phyloP scores from a whole-genome alignment of 2,329 filamentous ascomycete species.

The Grosmannia penicillata region DNA sequence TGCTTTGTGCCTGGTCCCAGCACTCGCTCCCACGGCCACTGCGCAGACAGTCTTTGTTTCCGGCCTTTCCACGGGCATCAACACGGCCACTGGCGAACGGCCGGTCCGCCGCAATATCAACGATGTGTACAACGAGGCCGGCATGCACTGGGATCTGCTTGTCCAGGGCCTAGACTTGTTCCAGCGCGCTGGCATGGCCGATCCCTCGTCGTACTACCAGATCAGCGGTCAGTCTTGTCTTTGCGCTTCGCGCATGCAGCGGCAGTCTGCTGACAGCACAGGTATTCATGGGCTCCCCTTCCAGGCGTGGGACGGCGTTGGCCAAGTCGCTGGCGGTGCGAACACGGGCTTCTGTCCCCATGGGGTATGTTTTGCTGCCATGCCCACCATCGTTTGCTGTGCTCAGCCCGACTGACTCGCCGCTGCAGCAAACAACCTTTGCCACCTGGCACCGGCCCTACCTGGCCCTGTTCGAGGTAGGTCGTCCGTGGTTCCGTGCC shows the following conservation, averaged over 20 bases:
- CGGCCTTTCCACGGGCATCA: constrained; percentile 22
- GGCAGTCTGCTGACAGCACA: constrained; percentile 4
- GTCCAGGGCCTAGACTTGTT: constrained; percentile 29
- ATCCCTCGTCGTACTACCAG: constrained; percentile 34
- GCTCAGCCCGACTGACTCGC: neutral
- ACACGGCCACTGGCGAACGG: constrained; percentile 21
- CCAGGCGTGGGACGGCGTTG: constrained; percentile 20
- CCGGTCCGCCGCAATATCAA: constrained; percentile 34
- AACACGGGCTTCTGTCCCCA: constrained; percentile 30
- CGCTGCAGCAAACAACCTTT: constrained; percentile 32
- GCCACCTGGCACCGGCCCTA: constrained; percentile 42
- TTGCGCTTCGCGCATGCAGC: neutral
- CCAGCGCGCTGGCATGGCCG: constrained; percentile 23
- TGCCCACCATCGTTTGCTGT: neutral
- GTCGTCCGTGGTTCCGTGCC: constrained; percentile 1
- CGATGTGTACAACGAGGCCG: constrained; percentile 23
- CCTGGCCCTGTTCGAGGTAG: constrained; percentile 37
- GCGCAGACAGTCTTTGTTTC: constrained; percentile 20
- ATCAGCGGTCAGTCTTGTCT: constrained; percentile 24
- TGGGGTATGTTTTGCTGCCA: constrained; percentile 24
- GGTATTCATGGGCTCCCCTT: constrained; percentile 20
- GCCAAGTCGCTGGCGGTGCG: constrained; percentile 18
- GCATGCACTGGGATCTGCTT: constrained; percentile 35
- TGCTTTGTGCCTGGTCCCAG: neutral
- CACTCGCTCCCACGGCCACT: neutral